Base-by-base conservation (phyloP, 495 filamentous ascomycete genomes). In the Aspergillus indologenus region DNA sequence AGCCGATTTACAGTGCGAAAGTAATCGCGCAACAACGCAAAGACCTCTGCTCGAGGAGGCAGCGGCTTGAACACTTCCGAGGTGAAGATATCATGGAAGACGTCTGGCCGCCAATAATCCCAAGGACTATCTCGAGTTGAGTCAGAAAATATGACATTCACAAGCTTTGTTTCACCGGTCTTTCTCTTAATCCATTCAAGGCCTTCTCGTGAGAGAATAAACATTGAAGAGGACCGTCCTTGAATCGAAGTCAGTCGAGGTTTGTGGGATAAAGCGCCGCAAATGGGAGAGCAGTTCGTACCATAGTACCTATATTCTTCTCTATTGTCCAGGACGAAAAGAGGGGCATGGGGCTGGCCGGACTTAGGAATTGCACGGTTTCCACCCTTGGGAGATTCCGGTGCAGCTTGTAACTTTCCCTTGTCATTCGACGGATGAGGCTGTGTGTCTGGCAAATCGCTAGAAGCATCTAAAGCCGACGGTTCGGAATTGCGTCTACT, bases 101-200 rank as follows among this genome's bases (percentile, higher is more conserved):
- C 85, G 70, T 96, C 91, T 5, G 91, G 89, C 60, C 90, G 92
- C 93, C 92, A 97, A 56, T 89, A 85, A 51, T 85, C 86, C 88
- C 88, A 96, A 59, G 91, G 91, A 67, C 86, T 86, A 56, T 93
- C 90, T 59, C 91, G 86, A 19, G 83, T 79, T 0, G 86, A 86
- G 21, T 84, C 81, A 22, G 85, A 79, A 5, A 87, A 85, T 31
- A 98, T 86, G 83, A 95, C 88, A 40, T 86, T 83, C 68, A 96
- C 87, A 72, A 96, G 96, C 4, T 87, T 91, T 17, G 66, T 81
- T 65, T 97, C 93, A 18, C 94, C 94, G 29, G 92, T 96, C 75
- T 93, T 97, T 58, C 90, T 86, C 64, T 96, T 97, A 51, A 98
- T 92, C 93, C 95, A 98, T 66, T 96, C 89, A 52, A 98, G 91